Base-by-base conservation (phyloP, 2,329 filamentous ascomycete species). In the Sporothrix variecibatus region DNA sequence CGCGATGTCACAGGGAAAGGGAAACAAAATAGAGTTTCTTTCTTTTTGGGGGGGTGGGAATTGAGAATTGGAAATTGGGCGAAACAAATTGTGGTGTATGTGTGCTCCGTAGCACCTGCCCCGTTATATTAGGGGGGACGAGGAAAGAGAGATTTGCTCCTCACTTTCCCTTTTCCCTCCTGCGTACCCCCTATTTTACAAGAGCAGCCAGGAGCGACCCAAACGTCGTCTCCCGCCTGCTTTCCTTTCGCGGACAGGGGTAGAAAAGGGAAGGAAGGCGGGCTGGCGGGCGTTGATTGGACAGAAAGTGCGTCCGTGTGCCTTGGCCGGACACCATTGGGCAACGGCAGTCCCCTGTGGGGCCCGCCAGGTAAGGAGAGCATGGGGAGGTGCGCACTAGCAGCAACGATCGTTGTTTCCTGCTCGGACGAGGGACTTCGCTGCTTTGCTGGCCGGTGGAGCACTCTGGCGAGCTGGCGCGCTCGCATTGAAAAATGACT, bases 51-150 rank as follows among this genome's bases (percentile, higher is more conserved):
- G 62, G 60, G 51, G 64, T 62, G 60, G 68, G 72, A 53, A 53
- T 53, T 53, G 53, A 72, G 72, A 72, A 64, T 65, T 75, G 74
- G 74, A 72, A 75, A 75, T 73, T 72, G 43, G 68, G 64, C 72
- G 74, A 75, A 74, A 74, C 72, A 72, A 74, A 72, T 70, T 72
- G 69, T 73, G 74, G 74, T 75, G 72, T 38, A 58, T 67, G 56
- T 70, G 49, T 40, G 51, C 51, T 58, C 69, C 23, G 71, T 73
- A 68, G 74, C 31, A 69, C 74, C 46, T 75, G 46, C 68, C 72
- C 62, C 28, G 67, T 73, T 72, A 73, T 72, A 72, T 75, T 73
- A 73, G 72, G 68, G 62, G 74, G 68, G 60, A 46, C 43, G 43
- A n/a, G 56, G 58, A 53, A 53, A 40, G 67, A 60, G 65, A 75